Evolutionary conservation across 495 filamentous ascomycete genomes (phyloP).

Genomic region (Aspergillus incahuasiensis): DNA sequence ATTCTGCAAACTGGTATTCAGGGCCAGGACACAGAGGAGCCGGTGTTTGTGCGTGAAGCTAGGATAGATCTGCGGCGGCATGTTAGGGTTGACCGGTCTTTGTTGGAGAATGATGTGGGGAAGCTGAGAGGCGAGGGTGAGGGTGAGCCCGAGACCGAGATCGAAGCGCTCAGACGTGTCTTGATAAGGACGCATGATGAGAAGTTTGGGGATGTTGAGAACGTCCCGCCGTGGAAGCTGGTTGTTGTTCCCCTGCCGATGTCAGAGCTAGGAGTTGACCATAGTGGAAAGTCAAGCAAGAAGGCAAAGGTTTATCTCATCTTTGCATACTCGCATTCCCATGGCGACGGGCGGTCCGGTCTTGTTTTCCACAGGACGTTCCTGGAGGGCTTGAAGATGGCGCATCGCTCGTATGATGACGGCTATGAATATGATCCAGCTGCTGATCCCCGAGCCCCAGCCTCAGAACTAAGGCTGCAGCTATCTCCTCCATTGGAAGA

Average conservation of each 20-base stretch:
- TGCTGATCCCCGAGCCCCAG: neutral
- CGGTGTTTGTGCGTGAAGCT: neutral
- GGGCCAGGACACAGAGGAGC: neutral
- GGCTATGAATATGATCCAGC: neutral
- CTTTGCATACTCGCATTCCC: conserved; percentile 17
- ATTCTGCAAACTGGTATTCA: neutral
- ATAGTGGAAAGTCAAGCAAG: no score
- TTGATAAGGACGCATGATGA: conserved; percentile 8
- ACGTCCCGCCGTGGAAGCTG: conserved; percentile 16
- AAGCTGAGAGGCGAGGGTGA: neutral
- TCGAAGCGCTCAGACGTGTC: neutral
- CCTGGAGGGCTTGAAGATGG: conserved; percentile 9
- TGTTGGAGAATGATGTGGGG: no score
- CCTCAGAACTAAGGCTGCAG: neutral
- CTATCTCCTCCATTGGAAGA: conserved; percentile 13
- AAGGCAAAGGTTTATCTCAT: conserved; percentile 6
- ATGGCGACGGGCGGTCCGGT: conserved; percentile 17
- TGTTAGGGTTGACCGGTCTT: no score
- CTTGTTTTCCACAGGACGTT: conserved; percentile 18
- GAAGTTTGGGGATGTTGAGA: conserved; percentile 9
- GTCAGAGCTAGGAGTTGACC: neutral
- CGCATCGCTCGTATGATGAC: no score
- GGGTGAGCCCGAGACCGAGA: no score
- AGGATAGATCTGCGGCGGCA: no score
- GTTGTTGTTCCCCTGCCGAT: conserved; percentile 11